Base-by-base conservation (phyloP, 805 yeast species). In the Allodekkera sacchari region DNA sequence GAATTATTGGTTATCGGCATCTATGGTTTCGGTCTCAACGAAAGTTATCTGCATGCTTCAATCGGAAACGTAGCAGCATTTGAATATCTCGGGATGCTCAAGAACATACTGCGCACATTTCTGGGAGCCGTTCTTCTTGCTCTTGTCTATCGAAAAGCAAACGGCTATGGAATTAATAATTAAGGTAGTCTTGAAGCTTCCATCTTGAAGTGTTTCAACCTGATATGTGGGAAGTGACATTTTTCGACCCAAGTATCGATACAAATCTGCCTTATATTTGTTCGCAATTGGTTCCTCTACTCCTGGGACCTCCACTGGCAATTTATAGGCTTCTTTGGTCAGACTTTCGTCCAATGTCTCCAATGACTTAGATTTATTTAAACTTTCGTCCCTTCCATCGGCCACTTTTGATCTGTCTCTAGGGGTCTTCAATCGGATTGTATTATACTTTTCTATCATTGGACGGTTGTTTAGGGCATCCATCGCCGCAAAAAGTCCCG, bases 401-500 rank as follows among this genome's bases (percentile, higher is more conserved):
- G 45, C 36, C 11, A 42, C 35, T 6, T 37, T 39, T 3, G 52
- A 37, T 18, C 41, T 34, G 11, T 42, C 58, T 42, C 68, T 63
- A 18, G 77, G 77, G 11, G 64, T 62, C 10, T 64, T 48, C n/a
- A 77, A 66, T 37, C 95, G 61, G 14, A 66, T 37, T 25, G 64
- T 63, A 10, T 74, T 72, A 50, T 71, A 83, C 45, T 77, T 77
- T 38, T 80, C 88, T 28, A 85, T 61, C 19, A 73, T 35, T 0
- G 59, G 61, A 26, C 68, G 69, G 39, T 83, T 74, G 8, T 59
- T 55, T 28, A 89, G 59, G 0, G 89, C 95, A 31, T 64, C 61
- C 77, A 78, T 79, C 0, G 98, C 98, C 1, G 96, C 96, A 34
- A 79, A 63, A 15, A 73, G 54, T 0, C 95, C 92, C 0, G 96